Conservation (phyloP, 176 grass and related monocot species). For the Neostapfia colusana region DNA sequence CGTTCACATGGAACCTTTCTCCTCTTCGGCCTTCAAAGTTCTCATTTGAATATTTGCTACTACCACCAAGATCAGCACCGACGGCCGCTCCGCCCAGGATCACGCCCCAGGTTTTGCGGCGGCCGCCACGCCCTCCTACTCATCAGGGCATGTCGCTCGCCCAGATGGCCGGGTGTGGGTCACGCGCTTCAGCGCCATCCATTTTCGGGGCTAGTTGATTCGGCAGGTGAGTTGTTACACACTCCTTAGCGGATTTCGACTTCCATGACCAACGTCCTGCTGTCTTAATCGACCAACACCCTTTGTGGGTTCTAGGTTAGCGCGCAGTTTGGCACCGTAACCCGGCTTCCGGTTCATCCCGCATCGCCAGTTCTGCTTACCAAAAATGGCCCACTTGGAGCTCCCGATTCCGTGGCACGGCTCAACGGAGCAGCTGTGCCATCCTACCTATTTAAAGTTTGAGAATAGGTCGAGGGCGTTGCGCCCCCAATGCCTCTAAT, state of each 20-base stretch:
- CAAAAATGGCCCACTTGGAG: slow-evolving; percentile 81
- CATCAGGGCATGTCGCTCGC: slow-evolving; percentile 18
- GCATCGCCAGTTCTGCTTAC: slow-evolving; percentile 78
- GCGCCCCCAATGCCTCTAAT: slow-evolving; percentile 84
- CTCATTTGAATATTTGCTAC: slow-evolving; percentile 78
- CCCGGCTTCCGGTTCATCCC: slow-evolving; percentile 68
- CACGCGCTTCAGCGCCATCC: slow-evolving; percentile 66
- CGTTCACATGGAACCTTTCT: slow-evolving; percentile 90
- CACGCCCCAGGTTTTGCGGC: slow-evolving; percentile 55
- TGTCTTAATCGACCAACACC: slow-evolving; percentile 44
- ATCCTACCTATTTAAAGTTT: slow-evolving; percentile 85
- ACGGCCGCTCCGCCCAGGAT: slow-evolving; percentile 59
- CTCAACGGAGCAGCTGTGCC: slow-evolving; percentile 21
- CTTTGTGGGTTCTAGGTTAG: slow-evolving; percentile 49
- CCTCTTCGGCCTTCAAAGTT: slow-evolving; percentile 82
- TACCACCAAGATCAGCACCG: slow-evolving; percentile 73
- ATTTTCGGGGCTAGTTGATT: slow-evolving; percentile 86
- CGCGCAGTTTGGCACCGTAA: slow-evolving; percentile 61
- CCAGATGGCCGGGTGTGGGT: slow-evolving; percentile 60
- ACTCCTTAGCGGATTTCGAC: slow-evolving; percentile 30
- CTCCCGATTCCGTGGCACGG: slow-evolving; percentile 44
- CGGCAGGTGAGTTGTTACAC: slow-evolving; percentile 80
- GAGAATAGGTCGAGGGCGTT: slow-evolving; percentile 78
- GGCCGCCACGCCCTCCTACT: slow-evolving; percentile 52
- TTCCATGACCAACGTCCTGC: no score